Evolutionary conservation across 805 yeast species (phyloP).

Genomic region (Candida quercuum): DNA sequence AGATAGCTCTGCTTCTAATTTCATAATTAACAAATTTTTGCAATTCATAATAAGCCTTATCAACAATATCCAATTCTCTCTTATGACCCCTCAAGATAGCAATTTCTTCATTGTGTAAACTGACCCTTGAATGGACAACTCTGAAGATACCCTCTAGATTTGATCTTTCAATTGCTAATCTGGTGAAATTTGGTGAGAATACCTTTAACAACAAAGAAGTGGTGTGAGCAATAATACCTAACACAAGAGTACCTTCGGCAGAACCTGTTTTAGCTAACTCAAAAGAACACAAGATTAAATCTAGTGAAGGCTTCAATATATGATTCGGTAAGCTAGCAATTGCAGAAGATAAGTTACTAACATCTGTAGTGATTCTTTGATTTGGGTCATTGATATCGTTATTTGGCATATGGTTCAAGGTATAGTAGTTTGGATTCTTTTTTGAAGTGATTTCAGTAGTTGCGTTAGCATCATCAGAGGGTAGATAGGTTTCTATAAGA

Average conservation of each 20-base stretch:
- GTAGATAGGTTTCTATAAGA: slow-evolving; percentile 66
- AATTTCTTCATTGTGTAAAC: slow-evolving; percentile 77
- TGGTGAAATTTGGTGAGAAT: slow-evolving; percentile 88
- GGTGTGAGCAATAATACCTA: slow-evolving; percentile 75
- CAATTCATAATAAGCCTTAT: slow-evolving; percentile 73
- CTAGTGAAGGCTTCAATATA: slow-evolving; percentile 76
- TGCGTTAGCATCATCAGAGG: slow-evolving; percentile 33
- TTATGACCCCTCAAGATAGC: slow-evolving; percentile 80
- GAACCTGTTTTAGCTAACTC: slow-evolving; percentile 47
- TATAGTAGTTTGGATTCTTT: slow-evolving; percentile 64
- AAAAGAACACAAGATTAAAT: slow-evolving; percentile 73
- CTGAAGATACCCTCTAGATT: slow-evolving; percentile 81
- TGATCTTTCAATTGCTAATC: slow-evolving; percentile 68
- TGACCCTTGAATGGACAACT: slow-evolving; percentile 75
- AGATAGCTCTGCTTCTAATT: slow-evolving; percentile 68
- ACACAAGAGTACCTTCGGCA: slow-evolving; percentile 70
- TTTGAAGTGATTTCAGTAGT: slow-evolving; percentile 22
- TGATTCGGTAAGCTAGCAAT: slow-evolving; percentile 77
- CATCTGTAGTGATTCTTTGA: slow-evolving; percentile 78
- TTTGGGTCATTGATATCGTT: slow-evolving; percentile 59
- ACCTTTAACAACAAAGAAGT: slow-evolving; percentile 70
- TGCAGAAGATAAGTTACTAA: slow-evolving; percentile 66
- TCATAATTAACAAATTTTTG: slow-evolving; percentile 74
- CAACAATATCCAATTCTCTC: slow-evolving; percentile 72
- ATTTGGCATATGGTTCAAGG: slow-evolving; percentile 55